Base-by-base conservation (phyloP, 2,329 filamentous ascomycete species). In the Pestalotiopsis fici region DNA sequence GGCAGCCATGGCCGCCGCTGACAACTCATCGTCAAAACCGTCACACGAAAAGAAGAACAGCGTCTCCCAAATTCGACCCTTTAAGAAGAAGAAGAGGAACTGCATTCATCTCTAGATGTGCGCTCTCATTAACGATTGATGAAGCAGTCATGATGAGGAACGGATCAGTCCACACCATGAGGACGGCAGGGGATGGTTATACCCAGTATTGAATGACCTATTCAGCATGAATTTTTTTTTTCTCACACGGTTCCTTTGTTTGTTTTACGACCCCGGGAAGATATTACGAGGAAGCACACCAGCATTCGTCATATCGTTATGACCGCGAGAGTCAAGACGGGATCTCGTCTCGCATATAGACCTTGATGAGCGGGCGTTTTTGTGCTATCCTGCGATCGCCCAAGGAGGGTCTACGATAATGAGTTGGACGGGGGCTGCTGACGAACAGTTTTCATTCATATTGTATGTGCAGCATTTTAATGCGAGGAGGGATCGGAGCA, bases 1-100 rank as follows among this genome's bases (percentile, higher is more conserved):
- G 77, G 79, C 81, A 69, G 81, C 82, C 72, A 82, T 81, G 73
- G 79, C 77, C 67, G 77, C 78, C 60, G 75, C 77, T 28, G 74
- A 76, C 60, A 79, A 76, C 69, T 76, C 80, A 12, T 74, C 67
- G 68, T 75, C 70, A 65, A 76, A 77, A 65, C 69, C 73, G 47
- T 71, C 76, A 25, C 68, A 73, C 12, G 71, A 68, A 39, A 74
- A 79, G 64, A 80, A 80, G 65, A 77, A 77, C 57, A 78, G 78
- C 69, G 78, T 84, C 69, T 80, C 82, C 50, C 81, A 82, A 66
- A 75, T 84, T 67, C 82, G 82, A 68, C 77, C 78, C 72, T 78
- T 84, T 83, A 93, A 90, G 86, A 91, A 91, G 85, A 96, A 93
- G 90, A 94, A 93, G 88, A 90, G 91, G 83, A 92, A 87, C 80